These are phyloP conservation scores for Mucor plumbeus DNA, from an alignment of 371 early-diverging fungal genomes.

Conservation along the genomic window DNA sequence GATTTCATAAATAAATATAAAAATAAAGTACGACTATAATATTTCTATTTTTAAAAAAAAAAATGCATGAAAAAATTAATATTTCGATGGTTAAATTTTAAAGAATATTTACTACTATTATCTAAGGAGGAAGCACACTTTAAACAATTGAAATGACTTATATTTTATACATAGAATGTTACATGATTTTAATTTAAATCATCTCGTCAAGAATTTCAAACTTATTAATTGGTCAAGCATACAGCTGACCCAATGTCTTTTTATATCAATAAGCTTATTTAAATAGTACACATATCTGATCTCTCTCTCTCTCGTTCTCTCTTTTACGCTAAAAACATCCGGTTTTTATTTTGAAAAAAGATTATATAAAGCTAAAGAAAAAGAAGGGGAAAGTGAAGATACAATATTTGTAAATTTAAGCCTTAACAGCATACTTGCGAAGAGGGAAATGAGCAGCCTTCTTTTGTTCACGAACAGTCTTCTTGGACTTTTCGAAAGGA, in stretches of 20 bases:
- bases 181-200: no score
- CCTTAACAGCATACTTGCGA: constrained; percentile 88
- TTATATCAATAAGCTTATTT: no score
- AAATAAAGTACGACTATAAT: background rate
- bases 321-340: background rate
- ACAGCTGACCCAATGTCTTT: no score
- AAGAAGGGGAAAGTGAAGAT: background rate
- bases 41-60: background rate
- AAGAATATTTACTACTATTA: background rate
- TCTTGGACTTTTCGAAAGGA: constrained; percentile 69
- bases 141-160: no score
- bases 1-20: background rate
- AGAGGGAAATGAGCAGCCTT: constrained; percentile 84
- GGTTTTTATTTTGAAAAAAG: background rate
- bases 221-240: no score
- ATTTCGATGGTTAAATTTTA: background rate
- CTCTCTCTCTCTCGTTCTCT: background rate
- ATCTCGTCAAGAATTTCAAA: no score
- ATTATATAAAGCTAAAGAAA: background rate
- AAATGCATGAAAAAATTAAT: constrained; percentile 4
- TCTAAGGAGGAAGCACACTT: no score
- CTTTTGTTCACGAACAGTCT: constrained; percentile 84
- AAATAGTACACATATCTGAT: no score
- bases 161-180: no score
- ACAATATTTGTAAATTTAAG: constrained; percentile 52